Percentiles rank a stretch among this genome's conserved stretches.
These are phyloP conservation scores for Marasmius fiardii DNA, from an alignment of 1,284 basidiomycete species.

Conservation along the genomic window DNA sequence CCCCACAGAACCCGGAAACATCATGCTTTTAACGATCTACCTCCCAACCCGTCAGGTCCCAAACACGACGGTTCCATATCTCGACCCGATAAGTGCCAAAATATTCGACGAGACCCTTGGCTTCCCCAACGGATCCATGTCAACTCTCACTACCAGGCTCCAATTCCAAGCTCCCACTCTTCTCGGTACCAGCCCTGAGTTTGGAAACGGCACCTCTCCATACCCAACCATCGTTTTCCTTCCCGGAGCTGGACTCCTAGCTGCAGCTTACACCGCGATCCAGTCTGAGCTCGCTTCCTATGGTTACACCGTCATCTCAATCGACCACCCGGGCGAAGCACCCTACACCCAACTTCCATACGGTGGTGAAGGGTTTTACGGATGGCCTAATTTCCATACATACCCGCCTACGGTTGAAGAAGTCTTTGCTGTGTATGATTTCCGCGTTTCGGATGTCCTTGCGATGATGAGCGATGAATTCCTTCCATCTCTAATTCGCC, in stretches of 20 bases:
- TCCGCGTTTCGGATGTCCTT: not conserved
- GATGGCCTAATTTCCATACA: not conserved
- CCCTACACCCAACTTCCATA: not conserved
- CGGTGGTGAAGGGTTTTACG: not conserved
- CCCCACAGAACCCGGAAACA: not conserved
- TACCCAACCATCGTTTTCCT: not conserved
- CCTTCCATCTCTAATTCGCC: not conserved
- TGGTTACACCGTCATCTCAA: not conserved
- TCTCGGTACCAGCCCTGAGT: not conserved
- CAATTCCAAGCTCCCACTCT: not conserved
- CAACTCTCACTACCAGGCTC: not conserved
- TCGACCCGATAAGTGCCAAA: not conserved
- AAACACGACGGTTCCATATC: not conserved
- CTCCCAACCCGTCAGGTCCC: not conserved
- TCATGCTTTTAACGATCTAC: not conserved
- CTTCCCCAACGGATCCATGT: not conserved
- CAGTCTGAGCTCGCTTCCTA: not conserved
- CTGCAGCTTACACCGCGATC: not conserved
- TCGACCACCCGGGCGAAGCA: not conserved
- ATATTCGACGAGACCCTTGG: not conserved
- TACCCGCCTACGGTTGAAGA: not conserved
- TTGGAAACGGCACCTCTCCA: not conserved
- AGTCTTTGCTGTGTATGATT: not conserved
- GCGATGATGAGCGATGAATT: not conserved
- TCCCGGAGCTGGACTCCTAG: not conserved